Conservation (phyloP, 2,329 filamentous ascomycete genomes). For the Alternaria solani region DNA sequence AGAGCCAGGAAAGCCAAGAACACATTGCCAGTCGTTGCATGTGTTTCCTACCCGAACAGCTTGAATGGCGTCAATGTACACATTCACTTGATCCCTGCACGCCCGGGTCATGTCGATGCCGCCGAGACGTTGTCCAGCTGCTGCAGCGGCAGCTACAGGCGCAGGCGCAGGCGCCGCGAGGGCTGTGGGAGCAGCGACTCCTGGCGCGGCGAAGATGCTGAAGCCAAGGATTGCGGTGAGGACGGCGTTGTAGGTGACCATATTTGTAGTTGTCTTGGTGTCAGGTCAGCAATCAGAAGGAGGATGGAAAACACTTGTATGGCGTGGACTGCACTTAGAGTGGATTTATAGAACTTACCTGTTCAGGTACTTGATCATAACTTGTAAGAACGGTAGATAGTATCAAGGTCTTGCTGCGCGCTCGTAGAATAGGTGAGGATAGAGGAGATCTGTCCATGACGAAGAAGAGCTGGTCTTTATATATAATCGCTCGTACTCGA, state of each 20-base stretch:
- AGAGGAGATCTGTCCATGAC: not conserved
- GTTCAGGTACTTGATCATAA: not conserved
- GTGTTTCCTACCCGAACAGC: not conserved
- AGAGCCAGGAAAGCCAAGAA: accelerated
- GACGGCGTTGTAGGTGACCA: not conserved
- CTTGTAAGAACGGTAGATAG: not conserved
- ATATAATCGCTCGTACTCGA: not conserved
- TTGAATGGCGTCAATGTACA: no score
- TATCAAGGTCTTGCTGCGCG: not conserved
- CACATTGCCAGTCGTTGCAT: not conserved
- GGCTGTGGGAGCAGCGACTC: not conserved
- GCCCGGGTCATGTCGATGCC: not conserved
- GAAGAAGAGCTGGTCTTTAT: not conserved
- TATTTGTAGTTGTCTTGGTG: not conserved
- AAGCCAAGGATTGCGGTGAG: not conserved
- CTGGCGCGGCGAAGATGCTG: not conserved
- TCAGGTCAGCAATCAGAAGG: not conserved
- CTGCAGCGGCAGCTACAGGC: not conserved
- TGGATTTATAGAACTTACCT: not conserved
- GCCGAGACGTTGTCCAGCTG: not conserved
- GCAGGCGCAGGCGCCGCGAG: not conserved
- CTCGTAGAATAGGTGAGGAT: not conserved
- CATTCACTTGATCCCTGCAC: not conserved
- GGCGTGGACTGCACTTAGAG: not conserved
- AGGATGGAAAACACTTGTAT: not conserved